Base-by-base conservation (phyloP, 2,329 filamentous ascomycete genomes). In the Fusarium oxysporum region DNA sequence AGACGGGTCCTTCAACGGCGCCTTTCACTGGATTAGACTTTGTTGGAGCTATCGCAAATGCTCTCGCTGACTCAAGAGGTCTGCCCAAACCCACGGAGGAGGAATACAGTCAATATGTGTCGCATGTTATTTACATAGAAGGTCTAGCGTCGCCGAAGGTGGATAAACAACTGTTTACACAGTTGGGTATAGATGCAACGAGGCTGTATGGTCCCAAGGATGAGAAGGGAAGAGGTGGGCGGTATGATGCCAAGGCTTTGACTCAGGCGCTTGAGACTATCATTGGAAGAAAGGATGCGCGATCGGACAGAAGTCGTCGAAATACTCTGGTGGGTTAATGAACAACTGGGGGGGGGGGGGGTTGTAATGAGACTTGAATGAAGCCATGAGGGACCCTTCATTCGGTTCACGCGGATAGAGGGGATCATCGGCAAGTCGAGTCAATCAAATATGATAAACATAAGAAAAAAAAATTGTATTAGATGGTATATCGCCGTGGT, bases 21-120 rank as follows among this genome's bases (percentile, higher is more conserved):
- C 90, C 92, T 0, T 95, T 94, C 78, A 89, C 90, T 0, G 96
- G 93, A 0, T 83, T 90, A 0, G 95, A 97, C 77, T 98, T 98
- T 79, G 89, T 98, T 1, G 89, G 87, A 16, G 93, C 96, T 0
- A 92, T 98, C 51, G 90, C 90, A 1, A 88, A 90, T 28, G 95
- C 95, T 0, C 92, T 92, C 41, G 88, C 90, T 38, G 88, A 94
- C 74, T 94, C 91, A 59, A 86, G 90, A 40, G 88, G 87, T 2
- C 78, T 86, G 13, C 77, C 79, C 1, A 74, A 78, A 8, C 81
- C 84, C 2, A 60, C 68, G 0, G 78, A 80, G 28, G 78, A 84
- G 2, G 87, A 91, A 10, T 92, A 91, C 76, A 86, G 82, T 32
- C 85, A 84, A 6, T 97, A 96, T 77, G 91, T 98, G 7, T 97